Percentiles rank a stretch among this genome's conserved stretches.
These are phyloP conservation scores for Aspergillus unguis DNA, from an alignment of 2,329 filamentous ascomycete genomes.

Conservation along the genomic window DNA sequence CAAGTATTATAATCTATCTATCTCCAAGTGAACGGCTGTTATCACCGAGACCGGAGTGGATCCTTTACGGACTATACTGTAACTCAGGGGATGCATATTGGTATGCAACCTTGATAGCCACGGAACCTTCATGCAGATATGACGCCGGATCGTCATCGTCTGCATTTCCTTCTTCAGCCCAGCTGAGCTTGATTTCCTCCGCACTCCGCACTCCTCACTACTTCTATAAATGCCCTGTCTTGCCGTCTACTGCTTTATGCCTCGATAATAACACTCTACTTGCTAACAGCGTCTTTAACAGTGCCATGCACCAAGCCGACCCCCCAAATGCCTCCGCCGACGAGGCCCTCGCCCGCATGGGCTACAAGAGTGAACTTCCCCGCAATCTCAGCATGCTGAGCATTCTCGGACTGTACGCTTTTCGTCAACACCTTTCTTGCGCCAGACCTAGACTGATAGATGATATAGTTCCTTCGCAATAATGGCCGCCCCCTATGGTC, in stretches of 20 bases:
- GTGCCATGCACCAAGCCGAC: slow-evolving; percentile 22
- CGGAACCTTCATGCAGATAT: neutral
- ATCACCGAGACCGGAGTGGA: too few species aligned
- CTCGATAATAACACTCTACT: neutral
- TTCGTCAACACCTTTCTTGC: neutral
- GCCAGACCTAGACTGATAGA: neutral
- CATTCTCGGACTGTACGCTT: slow-evolving; percentile 57
- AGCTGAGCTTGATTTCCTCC: neutral
- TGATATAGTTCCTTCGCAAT: slow-evolving; percentile 62
- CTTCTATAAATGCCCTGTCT: neutral
- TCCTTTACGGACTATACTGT: too few species aligned
- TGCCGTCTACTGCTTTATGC: neutral
- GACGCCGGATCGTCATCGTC: neutral
- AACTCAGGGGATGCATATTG: too few species aligned
- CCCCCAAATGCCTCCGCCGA: slow-evolving; percentile 46
- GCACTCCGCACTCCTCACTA: neutral
- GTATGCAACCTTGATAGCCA: too few species aligned
- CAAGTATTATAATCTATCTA: too few species aligned
- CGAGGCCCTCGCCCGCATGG: slow-evolving; percentile 62
- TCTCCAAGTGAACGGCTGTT: too few species aligned
- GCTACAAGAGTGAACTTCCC: slow-evolving; percentile 65
- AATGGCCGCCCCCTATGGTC: slow-evolving; percentile 68
- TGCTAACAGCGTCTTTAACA: neutral
- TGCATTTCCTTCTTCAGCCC: neutral
- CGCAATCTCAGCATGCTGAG: slow-evolving; percentile 67